Conservation (phyloP, 108 stramenopile genomes). For the Skeletonema potamos region DNA sequence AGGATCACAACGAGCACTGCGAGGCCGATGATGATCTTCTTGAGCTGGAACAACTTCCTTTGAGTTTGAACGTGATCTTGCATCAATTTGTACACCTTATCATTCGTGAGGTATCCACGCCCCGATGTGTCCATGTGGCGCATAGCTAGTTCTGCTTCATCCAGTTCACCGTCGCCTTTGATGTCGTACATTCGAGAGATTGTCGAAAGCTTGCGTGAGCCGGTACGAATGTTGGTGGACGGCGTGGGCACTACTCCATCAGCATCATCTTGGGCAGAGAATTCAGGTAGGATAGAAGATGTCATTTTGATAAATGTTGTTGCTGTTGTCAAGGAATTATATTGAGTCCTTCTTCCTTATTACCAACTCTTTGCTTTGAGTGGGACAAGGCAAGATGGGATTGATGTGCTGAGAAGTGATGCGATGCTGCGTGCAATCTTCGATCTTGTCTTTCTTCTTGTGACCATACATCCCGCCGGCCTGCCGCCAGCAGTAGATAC, state of each 20-base stretch:
- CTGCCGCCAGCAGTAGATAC: too few relatives aligned
- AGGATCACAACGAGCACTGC: constrained; percentile 41
- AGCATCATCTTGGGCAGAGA: background rate
- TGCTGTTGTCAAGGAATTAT: too few relatives aligned
- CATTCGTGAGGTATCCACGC: constrained; percentile 41
- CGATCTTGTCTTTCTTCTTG: too few relatives aligned
- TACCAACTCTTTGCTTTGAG: too few relatives aligned
- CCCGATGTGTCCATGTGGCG: constrained; percentile 47
- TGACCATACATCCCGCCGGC: too few relatives aligned
- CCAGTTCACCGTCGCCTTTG: constrained; percentile 48
- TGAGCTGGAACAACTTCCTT: constrained; percentile 27
- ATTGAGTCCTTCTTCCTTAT: too few relatives aligned
- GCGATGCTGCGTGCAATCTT: too few relatives aligned
- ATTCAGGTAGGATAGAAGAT: background rate
- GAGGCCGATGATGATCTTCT: constrained; percentile 35
- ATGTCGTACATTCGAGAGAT: constrained; percentile 53
- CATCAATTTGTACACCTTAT: constrained; percentile 52
- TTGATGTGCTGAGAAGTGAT: too few relatives aligned
- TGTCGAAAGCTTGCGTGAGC: constrained; percentile 11
- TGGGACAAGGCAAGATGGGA: too few relatives aligned
- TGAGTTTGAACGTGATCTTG: constrained; percentile 30
- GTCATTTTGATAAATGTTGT: background rate
- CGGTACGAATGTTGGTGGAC: background rate
- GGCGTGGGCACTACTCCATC: too few relatives aligned
- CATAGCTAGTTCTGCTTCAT: constrained; percentile 47